phyloP scores from a whole-genome alignment of 345 rosid species.

The Syzygium aqueum region DNA sequence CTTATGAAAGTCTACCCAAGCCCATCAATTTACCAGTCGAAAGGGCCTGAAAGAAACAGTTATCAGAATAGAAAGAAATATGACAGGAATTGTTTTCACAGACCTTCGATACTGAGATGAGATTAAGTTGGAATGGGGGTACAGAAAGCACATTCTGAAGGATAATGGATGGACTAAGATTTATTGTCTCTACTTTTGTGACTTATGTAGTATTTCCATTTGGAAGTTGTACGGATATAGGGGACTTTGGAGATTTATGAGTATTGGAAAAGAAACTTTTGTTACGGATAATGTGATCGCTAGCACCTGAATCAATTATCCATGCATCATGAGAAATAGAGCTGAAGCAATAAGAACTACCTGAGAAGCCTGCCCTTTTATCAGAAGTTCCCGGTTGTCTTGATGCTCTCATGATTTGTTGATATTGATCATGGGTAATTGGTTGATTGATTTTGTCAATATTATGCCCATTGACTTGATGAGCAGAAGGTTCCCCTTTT shows the following conservation, averaged over 20 bases:
- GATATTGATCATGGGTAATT: too few relatives aligned
- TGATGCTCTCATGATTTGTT: not conserved
- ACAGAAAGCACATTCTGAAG: not conserved
- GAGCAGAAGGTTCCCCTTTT: not conserved
- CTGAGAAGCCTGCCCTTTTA: not conserved
- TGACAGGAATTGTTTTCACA: not conserved
- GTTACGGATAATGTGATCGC: fast-evolving
- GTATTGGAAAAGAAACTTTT: not conserved
- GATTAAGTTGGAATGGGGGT: not conserved
- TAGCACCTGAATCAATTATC: not conserved
- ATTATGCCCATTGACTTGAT: not conserved
- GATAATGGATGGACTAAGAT: not conserved
- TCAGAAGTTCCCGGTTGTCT: too few relatives aligned
- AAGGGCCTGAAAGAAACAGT: fast-evolving
- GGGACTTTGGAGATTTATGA: not conserved
- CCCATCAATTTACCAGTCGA: fast-evolving
- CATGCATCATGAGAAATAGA: not conserved
- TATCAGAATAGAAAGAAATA: too few relatives aligned
- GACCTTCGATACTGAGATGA: not conserved
- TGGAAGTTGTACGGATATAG: not conserved
- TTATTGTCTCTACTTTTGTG: not conserved
- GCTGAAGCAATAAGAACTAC: not conserved
- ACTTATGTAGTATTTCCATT: too few relatives aligned
- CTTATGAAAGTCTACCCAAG: not conserved
- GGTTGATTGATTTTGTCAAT: not conserved